phyloP scores from a whole-genome alignment of 108 stramenopile species.

The Bacterosira constricta region DNA sequence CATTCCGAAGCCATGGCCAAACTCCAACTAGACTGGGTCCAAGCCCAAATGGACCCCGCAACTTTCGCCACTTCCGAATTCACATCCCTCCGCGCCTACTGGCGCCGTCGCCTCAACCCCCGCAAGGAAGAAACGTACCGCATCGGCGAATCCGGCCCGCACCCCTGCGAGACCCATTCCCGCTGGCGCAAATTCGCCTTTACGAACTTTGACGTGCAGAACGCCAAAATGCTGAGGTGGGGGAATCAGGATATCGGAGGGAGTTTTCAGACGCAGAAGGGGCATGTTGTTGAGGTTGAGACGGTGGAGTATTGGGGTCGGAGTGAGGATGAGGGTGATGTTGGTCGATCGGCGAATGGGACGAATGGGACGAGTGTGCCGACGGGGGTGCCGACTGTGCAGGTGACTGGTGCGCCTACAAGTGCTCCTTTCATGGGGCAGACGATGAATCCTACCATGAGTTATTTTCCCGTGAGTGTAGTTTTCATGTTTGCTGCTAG shows the following conservation, averaged over 20 bases:
- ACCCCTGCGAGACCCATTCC: conserved; percentile 29
- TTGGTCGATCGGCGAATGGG: too few relatives aligned
- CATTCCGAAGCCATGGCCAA: conserved; percentile 12
- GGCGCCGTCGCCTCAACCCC: conserved; percentile 43
- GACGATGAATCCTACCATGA: too few relatives aligned
- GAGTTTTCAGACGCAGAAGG: conserved; percentile 17
- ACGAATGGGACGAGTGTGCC: too few relatives aligned
- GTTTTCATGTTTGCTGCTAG: too few relatives aligned
- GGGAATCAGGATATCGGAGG: conserved; percentile 28
- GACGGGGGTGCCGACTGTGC: too few relatives aligned
- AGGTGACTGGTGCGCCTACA: too few relatives aligned
- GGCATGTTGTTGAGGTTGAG: conserved; percentile 29
- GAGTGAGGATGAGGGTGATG: too few relatives aligned
- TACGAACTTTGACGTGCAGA: conserved; percentile 42
- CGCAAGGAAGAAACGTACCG: conserved; percentile 32
- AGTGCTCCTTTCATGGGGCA: too few relatives aligned
- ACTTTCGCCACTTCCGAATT: conserved; percentile 30
- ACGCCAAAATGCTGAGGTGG: conserved; percentile 37
- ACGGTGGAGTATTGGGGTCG: conserved; percentile 27
- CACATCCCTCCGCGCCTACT: conserved; percentile 37
- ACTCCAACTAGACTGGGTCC: conserved; percentile 25
- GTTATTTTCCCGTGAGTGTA: too few relatives aligned
- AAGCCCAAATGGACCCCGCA: conserved; percentile 36
- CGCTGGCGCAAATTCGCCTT: conserved; percentile 52
- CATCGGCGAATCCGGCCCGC: conserved; percentile 42